Base-by-base conservation (phyloP, 768 basidiomycete genomes). In the Boletus reticulatus region DNA sequence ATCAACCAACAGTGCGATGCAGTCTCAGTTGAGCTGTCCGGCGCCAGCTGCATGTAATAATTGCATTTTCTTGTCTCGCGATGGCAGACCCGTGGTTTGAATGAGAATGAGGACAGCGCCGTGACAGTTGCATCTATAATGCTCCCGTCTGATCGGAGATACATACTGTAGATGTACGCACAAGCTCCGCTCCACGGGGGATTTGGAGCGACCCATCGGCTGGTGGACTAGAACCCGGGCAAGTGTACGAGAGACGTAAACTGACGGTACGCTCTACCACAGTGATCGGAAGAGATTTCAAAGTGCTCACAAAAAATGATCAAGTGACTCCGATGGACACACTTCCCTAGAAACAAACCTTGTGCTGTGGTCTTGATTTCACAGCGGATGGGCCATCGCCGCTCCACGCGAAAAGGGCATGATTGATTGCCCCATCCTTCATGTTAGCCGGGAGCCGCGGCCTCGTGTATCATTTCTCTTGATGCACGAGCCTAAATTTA, bases 391-490 rank as follows among this genome's bases (percentile, higher is more conserved):
- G 43, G 36, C 38, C 42, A 8, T 47, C 22, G 17, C 41, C 44
- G 34, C 42, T 48, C 44, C 39, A 51, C 56, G 38, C 34, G 48
- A 57, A 49, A 34, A 16, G 34, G 9, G 32, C 10, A 16, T 44
- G 43, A 32, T 51, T 29, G 48, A 47, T 27, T 59, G 31, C 34
- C 22, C 41, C 11, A 36, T 34, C 36, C 20, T 36, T 16, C 10
- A 17, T 11, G 16, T 24, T 42, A 50, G 29, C 66, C 52, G 52
- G 24, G 55, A 57, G 0, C 59, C 61, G 61, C 66, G 61, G 66
- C 63, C 61, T 66, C 61, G 56, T 59, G 66, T 52, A 4, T 12
- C 5, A n/a, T 27, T 36, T 16, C 51, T 31, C 27, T 48, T 43
- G 50, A 58, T 51, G n/a, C 54, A 50, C 22, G 56, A 43, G 53